Base-by-base conservation (phyloP, 2,329 filamentous ascomycete genomes). In the Rhinocladiella similis region DNA sequence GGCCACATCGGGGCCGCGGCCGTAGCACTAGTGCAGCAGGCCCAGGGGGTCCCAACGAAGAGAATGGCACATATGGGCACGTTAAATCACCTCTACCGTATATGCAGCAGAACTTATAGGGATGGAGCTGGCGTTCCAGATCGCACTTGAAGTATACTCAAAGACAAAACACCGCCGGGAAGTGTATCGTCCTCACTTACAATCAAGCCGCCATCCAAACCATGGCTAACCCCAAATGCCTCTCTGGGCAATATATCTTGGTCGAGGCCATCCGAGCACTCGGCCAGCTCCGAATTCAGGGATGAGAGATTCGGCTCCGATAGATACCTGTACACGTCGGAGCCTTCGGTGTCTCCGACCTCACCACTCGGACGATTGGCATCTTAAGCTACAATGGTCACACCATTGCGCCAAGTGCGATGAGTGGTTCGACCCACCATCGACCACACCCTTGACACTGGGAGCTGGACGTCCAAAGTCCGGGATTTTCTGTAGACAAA, bases 161-260 rank as follows among this genome's bases (percentile, higher is more conserved):
- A 49, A 35, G 25, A 57, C 39, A n/a, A 27, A 41, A 49, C 41
- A 50, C 38, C 20, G 50, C 60, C 46, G 60, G 62, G 46, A 62
- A 57, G 48, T 66, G 57, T 54, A 59, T 56, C 52, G 66, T 69
- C 54, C 70, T 70, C 51, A 69, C 66, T n/a, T 63, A 69, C 52
- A 72, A 70, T 53, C 62, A 71, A 46, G 68, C 67, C 9, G 66
- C 67, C 19, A 69, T 70, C 33, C 57, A 65, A 53, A 67, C 65
- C n/a, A 62, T 68, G 12, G 43, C n/a, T 20, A 65, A 67, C 41
- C 68, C 64, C 7, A 65, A 66, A 39, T 47, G 54, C 41, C 64
- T 62, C 29, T 71, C 66, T 0, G 63, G 68, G 35, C 60, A 69
- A 54, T 70, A 71, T 47, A 67, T 66, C 53, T 59, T 68, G 20